Evolutionary conservation across 2,329 filamentous ascomycete genomes (phyloP).

Genomic region (Ascocoryne sarcoides): DNA sequence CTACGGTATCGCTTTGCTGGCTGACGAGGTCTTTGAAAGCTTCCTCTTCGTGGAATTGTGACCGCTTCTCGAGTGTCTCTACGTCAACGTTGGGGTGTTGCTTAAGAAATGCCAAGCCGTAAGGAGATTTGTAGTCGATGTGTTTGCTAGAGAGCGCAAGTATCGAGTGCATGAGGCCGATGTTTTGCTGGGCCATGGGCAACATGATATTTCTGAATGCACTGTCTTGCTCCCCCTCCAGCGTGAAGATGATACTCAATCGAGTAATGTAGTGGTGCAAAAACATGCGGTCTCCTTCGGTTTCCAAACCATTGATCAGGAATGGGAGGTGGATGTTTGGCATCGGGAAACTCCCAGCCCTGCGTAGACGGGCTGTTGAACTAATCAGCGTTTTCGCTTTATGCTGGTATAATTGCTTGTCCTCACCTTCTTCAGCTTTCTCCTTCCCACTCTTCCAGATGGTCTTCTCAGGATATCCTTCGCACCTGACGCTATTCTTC

Average conservation of each 20-base stretch:
- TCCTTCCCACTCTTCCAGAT: slow-evolving; percentile 83
- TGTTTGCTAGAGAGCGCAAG: slow-evolving; percentile 77
- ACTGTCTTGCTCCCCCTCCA: slow-evolving; percentile 69
- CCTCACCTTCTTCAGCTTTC: slow-evolving; percentile 55
- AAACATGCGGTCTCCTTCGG: slow-evolving; percentile 67
- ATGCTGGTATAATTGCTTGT: slow-evolving; percentile 13
- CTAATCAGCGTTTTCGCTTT: slow-evolving; percentile 21
- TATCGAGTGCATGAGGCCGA: slow-evolving; percentile 84
- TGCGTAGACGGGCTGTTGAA: slow-evolving; percentile 40
- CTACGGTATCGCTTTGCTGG: slow-evolving; percentile 39
- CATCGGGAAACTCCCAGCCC: slow-evolving; percentile 33
- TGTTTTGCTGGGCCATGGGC: slow-evolving; percentile 70
- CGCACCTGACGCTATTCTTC: slow-evolving; percentile 87
- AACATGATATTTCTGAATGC: slow-evolving; percentile 80
- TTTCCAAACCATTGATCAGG: slow-evolving; percentile 76
- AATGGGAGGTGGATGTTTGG: slow-evolving; percentile 50
- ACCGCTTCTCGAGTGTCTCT: slow-evolving; percentile 40
- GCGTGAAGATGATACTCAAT: slow-evolving; percentile 71
- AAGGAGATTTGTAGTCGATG: slow-evolving; percentile 50
- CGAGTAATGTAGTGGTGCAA: slow-evolving; percentile 76
- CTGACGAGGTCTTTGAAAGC: slow-evolving; percentile 45
- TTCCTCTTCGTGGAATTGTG: slow-evolving; percentile 46
- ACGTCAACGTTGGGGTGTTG: slow-evolving; percentile 40
- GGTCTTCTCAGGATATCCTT: slow-evolving; percentile 80
- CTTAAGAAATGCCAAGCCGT: slow-evolving; percentile 43